Conservation (phyloP, 345 rosid genomes). For the Aquilaria malaccensis region DNA sequence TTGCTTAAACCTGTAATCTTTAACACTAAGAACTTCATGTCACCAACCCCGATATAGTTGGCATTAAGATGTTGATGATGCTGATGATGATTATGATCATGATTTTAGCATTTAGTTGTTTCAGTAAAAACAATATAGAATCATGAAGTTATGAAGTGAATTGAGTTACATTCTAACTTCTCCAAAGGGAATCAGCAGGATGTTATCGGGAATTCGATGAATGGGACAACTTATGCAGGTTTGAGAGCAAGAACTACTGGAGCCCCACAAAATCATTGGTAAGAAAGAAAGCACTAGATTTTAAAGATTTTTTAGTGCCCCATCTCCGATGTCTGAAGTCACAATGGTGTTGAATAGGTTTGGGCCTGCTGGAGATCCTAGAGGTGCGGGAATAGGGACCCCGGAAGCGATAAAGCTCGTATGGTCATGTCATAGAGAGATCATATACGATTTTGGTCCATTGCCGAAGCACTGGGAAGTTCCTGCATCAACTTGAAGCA, state of each 20-base stretch:
- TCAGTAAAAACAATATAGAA: too few species aligned
- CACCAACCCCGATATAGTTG: too few species aligned
- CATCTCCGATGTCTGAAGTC: background rate
- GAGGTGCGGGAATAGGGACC: slow-evolving; percentile 98
- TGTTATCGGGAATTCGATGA: slow-evolving; percentile 82
- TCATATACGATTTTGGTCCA: slow-evolving; percentile 89
- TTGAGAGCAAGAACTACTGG: slow-evolving; percentile 95
- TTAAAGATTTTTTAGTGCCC: background rate
- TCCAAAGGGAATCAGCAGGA: slow-evolving; percentile 41
- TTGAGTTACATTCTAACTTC: background rate
- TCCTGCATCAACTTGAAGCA: slow-evolving; percentile 65
- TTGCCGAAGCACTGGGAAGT: slow-evolving; percentile 64
- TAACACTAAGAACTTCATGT: too few species aligned
- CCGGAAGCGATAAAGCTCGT: slow-evolving; percentile 97
- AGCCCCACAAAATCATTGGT: slow-evolving; percentile 99
- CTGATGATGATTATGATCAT: too few species aligned
- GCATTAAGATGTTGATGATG: too few species aligned
- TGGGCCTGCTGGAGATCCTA: slow-evolving; percentile 97
- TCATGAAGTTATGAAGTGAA: too few species aligned
- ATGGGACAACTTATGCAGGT: slow-evolving; percentile 96
- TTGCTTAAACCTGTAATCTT: background rate
- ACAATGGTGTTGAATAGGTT: slow-evolving; percentile 42
- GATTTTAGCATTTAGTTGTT: too few species aligned
- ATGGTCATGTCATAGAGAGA: slow-evolving; percentile 96
- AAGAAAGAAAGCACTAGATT: slow-evolving; percentile 1